Evolutionary conservation across 208 protist species (phyloP), one percentile per base, ranked within the genome.

Genomic region (Naegleria fowleri): DNA sequence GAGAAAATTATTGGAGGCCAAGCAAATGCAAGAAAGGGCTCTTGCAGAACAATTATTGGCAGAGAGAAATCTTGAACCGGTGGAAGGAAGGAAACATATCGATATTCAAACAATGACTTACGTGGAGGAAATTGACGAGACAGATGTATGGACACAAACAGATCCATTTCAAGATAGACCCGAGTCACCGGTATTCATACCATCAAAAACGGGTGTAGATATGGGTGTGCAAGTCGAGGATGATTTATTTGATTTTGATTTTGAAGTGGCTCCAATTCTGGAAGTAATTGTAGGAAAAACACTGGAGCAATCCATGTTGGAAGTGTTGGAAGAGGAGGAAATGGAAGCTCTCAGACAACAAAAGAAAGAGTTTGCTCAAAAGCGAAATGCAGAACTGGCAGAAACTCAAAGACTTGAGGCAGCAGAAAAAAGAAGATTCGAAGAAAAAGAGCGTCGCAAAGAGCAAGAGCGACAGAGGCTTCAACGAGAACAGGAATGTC

Each of bases 321-420:
- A 99, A 95, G 98, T 99, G 52, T 95, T 99, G 93, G 97, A 99
- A 94, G 98, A 99, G 95, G 97, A 99, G 91, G 98, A 99, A 93
- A 94, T 99, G 33, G 95, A 96, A 85, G 93, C 96, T 59, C 94
- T 99, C 76, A 95, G 97, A 25, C 93, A 96, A 91, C 97, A 98
- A 91, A 97, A 98, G 94, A 95, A 98, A 41, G 96, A 99, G 91
- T 98, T 98, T 87, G 97, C 98, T 92, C 97, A 98, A 93, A 94
- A 96, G 90, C 95, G 97, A 67, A 98, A 98, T 92, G 98, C 98
- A 86, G 98, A 99, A 94, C 93, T 98, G 39, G 94, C 98, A 33
- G 97, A 99, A 94, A 95, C 96, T 55, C 97, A 99, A 94, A 95
- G 97, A 19, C 94, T 99, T 33, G 97, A 99, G 94, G 95, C 96